Evolutionary conservation across 768 basidiomycete species (phyloP).

Genomic region (Hygrophoropsis aurantiaca): DNA sequence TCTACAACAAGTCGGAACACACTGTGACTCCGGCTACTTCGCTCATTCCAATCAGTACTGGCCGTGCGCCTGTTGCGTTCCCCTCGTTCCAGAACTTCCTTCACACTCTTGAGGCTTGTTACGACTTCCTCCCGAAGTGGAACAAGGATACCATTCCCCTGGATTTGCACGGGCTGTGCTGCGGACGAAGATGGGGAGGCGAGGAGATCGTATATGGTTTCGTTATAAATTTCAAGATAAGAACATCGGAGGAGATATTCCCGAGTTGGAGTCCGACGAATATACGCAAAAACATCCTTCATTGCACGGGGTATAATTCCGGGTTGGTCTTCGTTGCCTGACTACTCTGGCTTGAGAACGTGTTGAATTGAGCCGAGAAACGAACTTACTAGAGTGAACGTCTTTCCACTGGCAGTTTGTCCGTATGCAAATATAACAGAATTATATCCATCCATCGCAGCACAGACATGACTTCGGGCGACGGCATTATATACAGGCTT

Average conservation of each 20-base stretch:
- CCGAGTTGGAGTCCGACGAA: constrained; percentile 70
- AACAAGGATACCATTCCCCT: constrained; percentile 67
- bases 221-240: constrained; percentile 98
- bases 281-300: constrained; percentile 87
- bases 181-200: constrained; percentile 60
- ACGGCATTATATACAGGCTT: constrained; percentile 77
- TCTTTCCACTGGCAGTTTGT: constrained; percentile 84
- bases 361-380: neutral
- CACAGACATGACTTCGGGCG: constrained; percentile 76
- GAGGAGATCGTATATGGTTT: constrained; percentile 82
- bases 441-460: constrained; percentile 97
- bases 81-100: constrained; percentile 81
- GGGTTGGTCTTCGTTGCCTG: constrained; percentile 79
- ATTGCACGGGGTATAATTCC: constrained; percentile 94
- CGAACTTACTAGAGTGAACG: constrained; percentile 56
- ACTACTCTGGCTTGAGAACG: constrained; percentile 51
- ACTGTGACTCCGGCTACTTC: constrained; percentile 92
- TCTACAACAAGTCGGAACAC: constrained; percentile 94
- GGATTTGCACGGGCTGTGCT: constrained; percentile 67
- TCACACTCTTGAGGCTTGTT: constrained; percentile 83
- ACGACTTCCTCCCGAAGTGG: constrained; percentile 92
- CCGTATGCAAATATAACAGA: constrained; percentile 93
- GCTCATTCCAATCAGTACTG: constrained; percentile 98
- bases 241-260: constrained; percentile 95
- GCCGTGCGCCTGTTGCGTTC: constrained; percentile 88